Conservation (phyloP, 2,329 filamentous ascomycete genomes). For the Fusarium mangiferae region DNA sequence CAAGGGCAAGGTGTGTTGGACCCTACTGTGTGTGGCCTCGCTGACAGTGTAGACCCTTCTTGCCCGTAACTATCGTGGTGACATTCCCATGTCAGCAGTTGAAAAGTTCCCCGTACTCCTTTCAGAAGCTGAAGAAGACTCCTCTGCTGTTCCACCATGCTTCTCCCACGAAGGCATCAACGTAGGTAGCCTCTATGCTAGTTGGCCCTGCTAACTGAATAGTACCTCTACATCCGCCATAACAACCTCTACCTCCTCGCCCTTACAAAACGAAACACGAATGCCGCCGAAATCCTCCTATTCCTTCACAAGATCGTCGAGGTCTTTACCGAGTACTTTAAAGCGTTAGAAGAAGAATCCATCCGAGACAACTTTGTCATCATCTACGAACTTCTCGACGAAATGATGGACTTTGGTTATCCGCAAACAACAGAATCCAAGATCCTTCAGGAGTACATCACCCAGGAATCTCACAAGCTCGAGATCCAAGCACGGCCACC, state of each 20-base stretch:
- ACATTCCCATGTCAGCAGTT: conserved; percentile 98
- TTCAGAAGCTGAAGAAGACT: conserved; percentile 98
- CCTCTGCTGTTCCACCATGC: conserved; percentile 94
- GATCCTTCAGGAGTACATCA: conserved; percentile 99
- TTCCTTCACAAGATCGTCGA: conserved; percentile 99
- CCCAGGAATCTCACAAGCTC: conserved; percentile 98
- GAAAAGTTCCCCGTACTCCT: conserved; percentile 97
- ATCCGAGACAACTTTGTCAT: conserved; percentile 99
- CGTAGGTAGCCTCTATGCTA: conserved; percentile 62
- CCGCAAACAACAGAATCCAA: conserved; percentile 98
- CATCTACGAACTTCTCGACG: conserved; percentile 97
- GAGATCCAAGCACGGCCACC: conserved; percentile 95
- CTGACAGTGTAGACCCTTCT: conserved; percentile 81
- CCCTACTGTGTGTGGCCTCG: not conserved
- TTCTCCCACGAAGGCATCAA: conserved; percentile 99
- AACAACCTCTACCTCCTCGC: conserved; percentile 99
- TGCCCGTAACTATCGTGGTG: conserved; percentile 97
- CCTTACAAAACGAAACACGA: conserved; percentile 97
- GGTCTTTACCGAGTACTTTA: conserved; percentile 99
- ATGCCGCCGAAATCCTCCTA: conserved; percentile 96
- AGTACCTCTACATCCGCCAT: conserved; percentile 99
- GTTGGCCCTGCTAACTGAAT: conserved; percentile 19
- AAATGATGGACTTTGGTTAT: conserved; percentile 99
- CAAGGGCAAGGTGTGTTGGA: conserved; percentile 88
- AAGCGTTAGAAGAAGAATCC: conserved; percentile 97